A percentile compares a stretch with the other conserved stretches of the same genome.
Conservation (phyloP, 1,284 basidiomycete genomes). For the Ganoderma sinense region DNA sequence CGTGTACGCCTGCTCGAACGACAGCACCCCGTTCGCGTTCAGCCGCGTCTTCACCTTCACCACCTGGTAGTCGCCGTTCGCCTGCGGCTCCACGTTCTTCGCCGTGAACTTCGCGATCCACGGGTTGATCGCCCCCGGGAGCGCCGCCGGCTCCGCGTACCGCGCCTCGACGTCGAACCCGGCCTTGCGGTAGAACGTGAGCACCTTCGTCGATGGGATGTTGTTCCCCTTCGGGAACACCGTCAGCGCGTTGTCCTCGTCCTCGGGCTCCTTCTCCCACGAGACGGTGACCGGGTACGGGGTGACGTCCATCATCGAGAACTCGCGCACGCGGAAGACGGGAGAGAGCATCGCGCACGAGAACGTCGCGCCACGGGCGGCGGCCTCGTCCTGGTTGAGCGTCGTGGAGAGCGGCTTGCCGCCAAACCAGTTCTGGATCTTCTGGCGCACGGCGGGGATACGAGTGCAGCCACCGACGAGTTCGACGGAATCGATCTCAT, state of each 20-base stretch:
- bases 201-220: slow-evolving; percentile 91
- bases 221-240: slow-evolving; percentile 87
- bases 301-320: slow-evolving; percentile 85
- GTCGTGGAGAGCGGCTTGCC: slow-evolving; percentile 84
- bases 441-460: slow-evolving; percentile 73
- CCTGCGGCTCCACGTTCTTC: slow-evolving; percentile 77
- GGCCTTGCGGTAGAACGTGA: slow-evolving; percentile 92
- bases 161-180: slow-evolving; percentile 87
- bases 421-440: slow-evolving; percentile 68
- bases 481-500: slow-evolving; percentile 72
- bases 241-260: slow-evolving; percentile 88
- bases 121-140: slow-evolving; percentile 85
- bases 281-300: slow-evolving; percentile 88
- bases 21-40: slow-evolving; percentile 85
- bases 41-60: slow-evolving; percentile 92
- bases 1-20: slow-evolving; percentile 85
- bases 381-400: slow-evolving; percentile 95
- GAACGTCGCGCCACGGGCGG: slow-evolving; percentile 93
- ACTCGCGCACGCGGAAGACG: slow-evolving; percentile 95
- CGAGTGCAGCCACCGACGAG: slow-evolving; percentile 75
- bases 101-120: slow-evolving; percentile 84
- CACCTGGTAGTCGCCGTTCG: slow-evolving; percentile 75
- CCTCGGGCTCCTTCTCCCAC: slow-evolving; percentile 79
- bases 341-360: slow-evolving; percentile 94
- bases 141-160: slow-evolving; percentile 73